A percentile compares a stretch with the other conserved stretches of the same genome.
phyloP scores from a whole-genome alignment of 2,329 filamentous ascomycete genomes.

The Colletotrichum incanum region DNA sequence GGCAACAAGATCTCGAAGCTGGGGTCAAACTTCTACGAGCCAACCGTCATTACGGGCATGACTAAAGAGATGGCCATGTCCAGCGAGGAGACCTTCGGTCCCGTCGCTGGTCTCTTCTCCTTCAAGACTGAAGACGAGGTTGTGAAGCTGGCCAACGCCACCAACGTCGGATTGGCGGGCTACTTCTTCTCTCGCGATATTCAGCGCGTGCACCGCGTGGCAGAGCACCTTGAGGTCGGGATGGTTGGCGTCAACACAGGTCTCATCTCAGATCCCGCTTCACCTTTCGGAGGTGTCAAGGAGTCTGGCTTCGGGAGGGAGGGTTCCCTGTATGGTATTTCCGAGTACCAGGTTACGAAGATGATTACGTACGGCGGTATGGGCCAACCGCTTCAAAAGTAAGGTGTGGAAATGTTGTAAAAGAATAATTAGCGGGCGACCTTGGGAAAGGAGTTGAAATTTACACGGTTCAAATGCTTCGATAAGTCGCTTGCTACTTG shows the following conservation, averaged over 20 bases:
- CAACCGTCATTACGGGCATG: conserved; percentile 91
- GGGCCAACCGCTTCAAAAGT: conserved; percentile 43
- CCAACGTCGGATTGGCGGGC: conserved; percentile 90
- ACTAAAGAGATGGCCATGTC: conserved; percentile 87
- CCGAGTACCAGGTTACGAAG: conserved; percentile 84
- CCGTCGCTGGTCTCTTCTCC: conserved; percentile 89
- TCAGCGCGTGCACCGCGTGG: conserved; percentile 72
- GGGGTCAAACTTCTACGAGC: conserved; percentile 89
- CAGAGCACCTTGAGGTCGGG: conserved; percentile 83
- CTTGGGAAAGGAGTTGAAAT: conserved; percentile 15
- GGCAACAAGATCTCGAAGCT: conserved; percentile 75
- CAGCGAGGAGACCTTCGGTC: conserved; percentile 94
- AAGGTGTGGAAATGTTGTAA: background rate
- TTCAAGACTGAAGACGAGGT: conserved; percentile 94
- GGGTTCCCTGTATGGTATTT: conserved; percentile 82
- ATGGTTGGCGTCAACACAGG: conserved; percentile 92
- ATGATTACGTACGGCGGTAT: conserved; percentile 56
- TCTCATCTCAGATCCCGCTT: conserved; percentile 70
- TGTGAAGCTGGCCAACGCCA: conserved; percentile 83
- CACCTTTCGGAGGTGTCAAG: conserved; percentile 86
- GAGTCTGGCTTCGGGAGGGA: conserved; percentile 86
- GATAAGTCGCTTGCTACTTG: background rate
- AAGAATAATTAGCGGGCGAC: conserved; percentile 15
- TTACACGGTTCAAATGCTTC: background rate
- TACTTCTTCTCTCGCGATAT: conserved; percentile 89